Conservation (phyloP, 306 rosid species). For the Ormosia semicastrata region DNA sequence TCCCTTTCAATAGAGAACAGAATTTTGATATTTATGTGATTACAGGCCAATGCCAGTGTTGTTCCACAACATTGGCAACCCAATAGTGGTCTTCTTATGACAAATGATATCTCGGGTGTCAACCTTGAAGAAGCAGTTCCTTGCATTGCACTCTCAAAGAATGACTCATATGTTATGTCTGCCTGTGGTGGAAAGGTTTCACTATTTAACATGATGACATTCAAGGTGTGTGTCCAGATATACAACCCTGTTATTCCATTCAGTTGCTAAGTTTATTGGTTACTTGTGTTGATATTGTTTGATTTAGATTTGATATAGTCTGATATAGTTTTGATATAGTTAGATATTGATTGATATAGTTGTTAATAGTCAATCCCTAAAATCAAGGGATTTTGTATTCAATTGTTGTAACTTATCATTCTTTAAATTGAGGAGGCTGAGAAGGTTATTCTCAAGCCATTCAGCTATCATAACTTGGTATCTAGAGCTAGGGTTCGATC, state of each 20-base stretch:
- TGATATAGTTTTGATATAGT: too few relatives aligned
- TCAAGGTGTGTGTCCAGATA: slow-evolving; percentile 52
- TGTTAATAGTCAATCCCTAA: too few relatives aligned
- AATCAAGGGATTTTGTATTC: too few relatives aligned
- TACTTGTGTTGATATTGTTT: too few relatives aligned
- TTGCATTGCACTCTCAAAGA: slow-evolving; percentile 80
- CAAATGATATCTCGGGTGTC: slow-evolving; percentile 70
- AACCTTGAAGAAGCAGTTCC: slow-evolving; percentile 86
- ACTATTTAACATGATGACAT: slow-evolving; percentile 76
- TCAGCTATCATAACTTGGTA: too few relatives aligned
- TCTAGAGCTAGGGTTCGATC: too few relatives aligned
- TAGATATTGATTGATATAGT: too few relatives aligned
- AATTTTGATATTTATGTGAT: slow-evolving; percentile 39
- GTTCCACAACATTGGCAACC: slow-evolving; percentile 91
- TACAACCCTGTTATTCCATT: neutral
- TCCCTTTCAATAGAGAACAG: slow-evolving; percentile 21
- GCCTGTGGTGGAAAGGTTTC: slow-evolving; percentile 89
- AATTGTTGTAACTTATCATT: too few relatives aligned
- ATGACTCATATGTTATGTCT: slow-evolving; percentile 82
- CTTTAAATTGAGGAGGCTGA: too few relatives aligned
- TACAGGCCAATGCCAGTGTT: slow-evolving; percentile 85
- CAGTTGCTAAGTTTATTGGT: slow-evolving; percentile 13
- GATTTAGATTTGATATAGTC: too few relatives aligned
- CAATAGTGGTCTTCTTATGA: slow-evolving; percentile 77
- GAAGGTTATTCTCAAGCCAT: too few relatives aligned